These are phyloP conservation scores for Phyllosticta citriasiana DNA, from an alignment of 2,329 filamentous ascomycete species.

Conservation along the genomic window DNA sequence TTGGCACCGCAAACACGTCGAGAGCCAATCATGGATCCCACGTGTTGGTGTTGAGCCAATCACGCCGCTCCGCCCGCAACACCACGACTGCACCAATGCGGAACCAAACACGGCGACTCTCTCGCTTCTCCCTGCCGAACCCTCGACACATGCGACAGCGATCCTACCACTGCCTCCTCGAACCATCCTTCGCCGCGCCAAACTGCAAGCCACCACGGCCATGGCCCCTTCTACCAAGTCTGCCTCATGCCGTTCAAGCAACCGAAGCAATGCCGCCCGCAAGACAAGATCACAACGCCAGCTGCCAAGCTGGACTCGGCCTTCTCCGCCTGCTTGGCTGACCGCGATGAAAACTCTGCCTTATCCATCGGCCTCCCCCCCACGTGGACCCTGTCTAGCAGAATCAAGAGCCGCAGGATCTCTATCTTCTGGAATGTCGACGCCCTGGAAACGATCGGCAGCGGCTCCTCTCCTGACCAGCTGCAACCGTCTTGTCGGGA, in stretches of 20 bases:
- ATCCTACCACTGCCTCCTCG: not conserved
- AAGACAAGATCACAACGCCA: not conserved
- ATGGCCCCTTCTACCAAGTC: not conserved
- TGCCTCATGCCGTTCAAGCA: not conserved
- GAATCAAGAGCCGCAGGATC: not conserved
- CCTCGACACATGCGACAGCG: not conserved
- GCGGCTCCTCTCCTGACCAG: not conserved
- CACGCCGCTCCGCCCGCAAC: not conserved
- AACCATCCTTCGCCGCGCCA: not conserved
- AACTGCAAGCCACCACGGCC: not conserved
- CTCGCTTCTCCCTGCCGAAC: not conserved
- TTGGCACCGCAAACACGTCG: not conserved
- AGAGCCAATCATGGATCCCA: not conserved
- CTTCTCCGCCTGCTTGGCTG: not conserved
- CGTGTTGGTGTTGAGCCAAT: not conserved
- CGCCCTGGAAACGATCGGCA: not conserved
- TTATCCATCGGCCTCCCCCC: not conserved
- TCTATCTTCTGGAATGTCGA: not conserved
- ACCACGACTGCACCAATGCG: not conserved
- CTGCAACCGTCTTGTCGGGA: not conserved
- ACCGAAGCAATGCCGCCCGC: not conserved
- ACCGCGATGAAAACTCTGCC: not conserved
- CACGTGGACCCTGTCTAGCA: not conserved
- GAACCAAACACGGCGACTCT: too few species aligned
- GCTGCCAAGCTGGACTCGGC: not conserved